Evolutionary conservation across 192 early-diverging fungal species (phyloP), one percentile per base, ranked within the genome.

Genomic region (Backusella tuberculispora): DNA sequence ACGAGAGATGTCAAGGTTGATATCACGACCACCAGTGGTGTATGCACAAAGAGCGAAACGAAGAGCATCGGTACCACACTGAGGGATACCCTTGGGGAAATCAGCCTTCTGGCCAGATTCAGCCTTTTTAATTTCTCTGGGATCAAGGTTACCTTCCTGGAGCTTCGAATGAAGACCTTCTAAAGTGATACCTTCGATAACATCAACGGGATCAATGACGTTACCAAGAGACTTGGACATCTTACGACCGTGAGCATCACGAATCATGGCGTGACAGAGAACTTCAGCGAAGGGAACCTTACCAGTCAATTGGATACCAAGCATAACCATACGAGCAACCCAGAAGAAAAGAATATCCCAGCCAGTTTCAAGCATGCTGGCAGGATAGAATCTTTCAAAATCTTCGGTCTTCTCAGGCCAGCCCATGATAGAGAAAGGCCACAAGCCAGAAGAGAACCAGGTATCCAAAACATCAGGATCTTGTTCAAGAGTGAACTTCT

Each of bases 281-380:
- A 99, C 94, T 80, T 93, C 91, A 72, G 89, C 88, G 84, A 99
- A 99, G 3, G 98, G 98, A 63, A 95, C 90, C 79, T 96, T 77
- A n/a, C 97, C 97, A 12, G 97, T 99, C 65, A 98, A 84, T 77
- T 97, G 94, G 69, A 95, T 93, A 78, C 96, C 94, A 74, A 99
- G 82, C 98, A 99, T 99, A 46, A 99, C 96, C 98, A 99, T 99
- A 72, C 98, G 90, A 14, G 97, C 97, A 63, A 98, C 96, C 98
- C 98, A 99, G 91, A 97, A 98, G 91, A 98, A 98, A 73, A 99
- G 80, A 83, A 99, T 99, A 84, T 99, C 98, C 92, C 94, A 94
- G 13, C 98, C 98, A 74, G 97, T 99, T 85, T 99, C 98, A 29
- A 99, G 86, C 29, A 99, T 76, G 4, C 89, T 83, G 64, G 95